phyloP scores from a whole-genome alignment of 2,329 filamentous ascomycete genomes.

The Aureobasidium zeae region DNA sequence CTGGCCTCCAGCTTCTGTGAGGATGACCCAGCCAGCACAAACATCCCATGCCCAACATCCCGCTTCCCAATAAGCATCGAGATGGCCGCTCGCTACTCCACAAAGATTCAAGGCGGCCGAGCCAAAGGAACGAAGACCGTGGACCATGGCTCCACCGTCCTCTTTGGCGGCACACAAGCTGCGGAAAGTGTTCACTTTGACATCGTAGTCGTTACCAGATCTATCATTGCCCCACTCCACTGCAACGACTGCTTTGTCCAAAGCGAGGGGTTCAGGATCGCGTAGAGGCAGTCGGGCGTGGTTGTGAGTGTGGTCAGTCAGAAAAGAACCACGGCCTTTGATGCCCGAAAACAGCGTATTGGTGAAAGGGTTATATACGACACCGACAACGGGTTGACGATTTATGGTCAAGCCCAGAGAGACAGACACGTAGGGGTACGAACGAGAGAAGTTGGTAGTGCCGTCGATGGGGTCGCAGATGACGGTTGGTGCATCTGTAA shows the following conservation, averaged over 20 bases:
- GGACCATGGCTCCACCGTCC: conserved; percentile 64
- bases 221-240: conserved; percentile 67
- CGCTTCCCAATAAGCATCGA: conserved; percentile 74
- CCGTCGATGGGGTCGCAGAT: conserved; percentile 77
- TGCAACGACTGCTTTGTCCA: conserved; percentile 57
- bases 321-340: conserved; percentile 56
- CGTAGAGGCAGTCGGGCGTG: conserved; percentile 37
- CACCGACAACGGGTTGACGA: conserved; percentile 55
- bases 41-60: conserved; percentile 84
- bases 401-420: conserved; percentile 62
- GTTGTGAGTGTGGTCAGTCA: conserved; percentile 27
- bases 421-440: conserved; percentile 65
- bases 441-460: conserved; percentile 73
- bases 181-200: conserved; percentile 59
- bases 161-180: conserved; percentile 45
- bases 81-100: conserved; percentile 57
- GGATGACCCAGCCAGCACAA: conserved; percentile 69
- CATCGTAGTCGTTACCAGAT: conserved; percentile 56
- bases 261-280: conserved; percentile 43
- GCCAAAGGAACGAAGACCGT: conserved; percentile 60
- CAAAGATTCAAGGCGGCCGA: conserved; percentile 69
- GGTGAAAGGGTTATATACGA: conserved; percentile 73
- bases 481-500: conserved; percentile 63
- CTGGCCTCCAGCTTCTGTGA: conserved; percentile 63
- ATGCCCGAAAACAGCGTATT: conserved; percentile 61